Base-by-base conservation (phyloP, 257 asterid genomes). In the Fraxinus anomala region DNA sequence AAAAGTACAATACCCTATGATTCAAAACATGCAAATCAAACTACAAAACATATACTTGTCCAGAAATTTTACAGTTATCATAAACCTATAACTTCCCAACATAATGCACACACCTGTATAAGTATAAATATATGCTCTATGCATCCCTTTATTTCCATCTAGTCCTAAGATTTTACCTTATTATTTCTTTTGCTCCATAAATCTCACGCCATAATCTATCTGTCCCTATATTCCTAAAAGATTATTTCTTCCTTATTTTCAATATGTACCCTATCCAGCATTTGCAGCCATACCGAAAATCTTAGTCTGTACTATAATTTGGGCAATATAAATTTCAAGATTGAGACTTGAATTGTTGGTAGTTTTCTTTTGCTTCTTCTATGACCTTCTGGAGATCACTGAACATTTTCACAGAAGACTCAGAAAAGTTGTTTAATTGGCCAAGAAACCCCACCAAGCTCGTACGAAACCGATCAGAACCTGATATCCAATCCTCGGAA, bases 381-480 rank as follows among this genome's bases (percentile, higher is more conserved):
- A 90, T 89, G 23, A 84, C 81, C 76, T 44, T 80, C 85, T 92
- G 94, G 47, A 92, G 93, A 28, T 86, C 89, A 12, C 73, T 72
- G 79, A 88, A 89, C 96, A 88, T 91, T 21, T 61, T 85, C 86
- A 89, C 87, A 3, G 94, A 89, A 36, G 87, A 77, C 89, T 89
- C 96, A 0, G 99, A 89, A 78, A 89, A 96, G 76, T 82, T 80
- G 82, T 79, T 89, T 83, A 93, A 34, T 37, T 91, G 89, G 21
- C 97, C 88, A 21, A 96, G 97, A 78, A 93, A 93, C 65, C 87
- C 82, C 1, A 89, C 85, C 80, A 93, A 70, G 84, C 92, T 89
- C 28, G 87, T 78, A 63, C 90, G 88, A 39, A 93, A 88, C 54
- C 88, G 88, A 80, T 93, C 97, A 79, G 88, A 76, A 37, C 89